A percentile compares a stretch with the other conserved stretches of the same genome.
Conservation (phyloP, 2,329 filamentous ascomycete species). For the Fusarium sp. region DNA sequence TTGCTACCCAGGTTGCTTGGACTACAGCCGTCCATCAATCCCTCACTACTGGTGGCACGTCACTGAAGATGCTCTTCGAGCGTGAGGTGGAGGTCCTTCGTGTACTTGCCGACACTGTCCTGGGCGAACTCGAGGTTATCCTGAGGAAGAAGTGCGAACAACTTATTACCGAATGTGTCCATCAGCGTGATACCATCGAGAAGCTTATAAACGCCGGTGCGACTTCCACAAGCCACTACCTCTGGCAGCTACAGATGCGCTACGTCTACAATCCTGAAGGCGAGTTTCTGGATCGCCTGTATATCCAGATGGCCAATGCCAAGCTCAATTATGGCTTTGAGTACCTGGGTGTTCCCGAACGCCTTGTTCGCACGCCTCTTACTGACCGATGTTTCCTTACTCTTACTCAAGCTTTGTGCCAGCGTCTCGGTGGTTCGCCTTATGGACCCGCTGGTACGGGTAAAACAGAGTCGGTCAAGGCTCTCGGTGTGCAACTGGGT, state of each 20-base stretch:
- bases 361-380: conserved; percentile 93
- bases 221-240: conserved; percentile 79
- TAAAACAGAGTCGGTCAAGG: conserved; percentile 99
- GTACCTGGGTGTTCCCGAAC: conserved; percentile 95
- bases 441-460: conserved; percentile 98
- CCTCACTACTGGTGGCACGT: conserved; percentile 76
- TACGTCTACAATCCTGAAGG: conserved; percentile 87
- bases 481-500: conserved; percentile 93
- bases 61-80: conserved; percentile 77
- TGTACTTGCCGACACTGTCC: conserved; percentile 86
- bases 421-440: conserved; percentile 93
- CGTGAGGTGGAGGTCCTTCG: conserved; percentile 87
- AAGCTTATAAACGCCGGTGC: conserved; percentile 83
- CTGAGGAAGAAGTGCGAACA: conserved; percentile 97
- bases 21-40: conserved; percentile 86
- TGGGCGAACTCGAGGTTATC: conserved; percentile 88
- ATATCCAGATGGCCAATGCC: conserved; percentile 97
- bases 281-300: conserved; percentile 83
- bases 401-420: conserved; percentile 93
- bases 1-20: conserved; percentile 95
- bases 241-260: conserved; percentile 97
- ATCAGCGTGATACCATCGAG: conserved; percentile 93
- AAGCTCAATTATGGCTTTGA: conserved; percentile 97
- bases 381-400: conserved; percentile 99
- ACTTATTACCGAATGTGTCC: conserved; percentile 97